A percentile compares a stretch with the other conserved stretches of the same genome.
Evolutionary conservation across 2,329 filamentous ascomycete species (phyloP).

Genomic region (Leptosphaerulina australis): DNA sequence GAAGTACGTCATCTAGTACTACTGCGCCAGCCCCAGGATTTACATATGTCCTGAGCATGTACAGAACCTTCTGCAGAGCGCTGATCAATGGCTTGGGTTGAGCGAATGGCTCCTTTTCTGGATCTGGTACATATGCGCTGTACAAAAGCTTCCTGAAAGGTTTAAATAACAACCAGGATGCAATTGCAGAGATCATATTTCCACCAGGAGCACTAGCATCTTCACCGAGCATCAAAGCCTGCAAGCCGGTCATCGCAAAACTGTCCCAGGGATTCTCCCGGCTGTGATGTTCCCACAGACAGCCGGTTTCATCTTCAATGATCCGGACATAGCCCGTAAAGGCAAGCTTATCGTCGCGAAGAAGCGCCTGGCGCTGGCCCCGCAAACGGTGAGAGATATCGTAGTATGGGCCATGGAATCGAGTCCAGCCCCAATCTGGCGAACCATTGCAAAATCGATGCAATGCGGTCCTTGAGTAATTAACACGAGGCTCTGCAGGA

Average conservation of each 20-base stretch:
- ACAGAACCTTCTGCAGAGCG: slow-evolving; percentile 60
- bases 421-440: slow-evolving; percentile 68
- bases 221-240: slow-evolving; percentile 51
- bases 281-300: slow-evolving; percentile 65
- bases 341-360: slow-evolving; percentile 65
- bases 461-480: slow-evolving; percentile 61
- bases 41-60: slow-evolving; percentile 54
- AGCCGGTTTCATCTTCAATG: slow-evolving; percentile 64
- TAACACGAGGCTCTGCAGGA: slow-evolving; percentile 64
- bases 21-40: slow-evolving; percentile 46
- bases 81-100: slow-evolving; percentile 59
- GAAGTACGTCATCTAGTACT: slow-evolving; percentile 42
- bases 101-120: slow-evolving; percentile 52
- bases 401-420: slow-evolving; percentile 64
- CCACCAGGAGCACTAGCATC: slow-evolving; percentile 43
- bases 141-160: slow-evolving; percentile 65
- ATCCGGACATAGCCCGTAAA: slow-evolving; percentile 68
- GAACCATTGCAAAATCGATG: slow-evolving; percentile 65
- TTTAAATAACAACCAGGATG: slow-evolving; percentile 63
- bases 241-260: slow-evolving; percentile 62
- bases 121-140: slow-evolving; percentile 54
- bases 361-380: slow-evolving; percentile 62
- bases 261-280: slow-evolving; percentile 63
- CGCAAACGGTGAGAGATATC: slow-evolving; percentile 64
- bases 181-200: slow-evolving; percentile 60